Percentiles rank a stretch among this genome's conserved stretches.
Evolutionary conservation across 768 basidiomycete genomes (phyloP).

Genomic region (Hericium alpestre): DNA sequence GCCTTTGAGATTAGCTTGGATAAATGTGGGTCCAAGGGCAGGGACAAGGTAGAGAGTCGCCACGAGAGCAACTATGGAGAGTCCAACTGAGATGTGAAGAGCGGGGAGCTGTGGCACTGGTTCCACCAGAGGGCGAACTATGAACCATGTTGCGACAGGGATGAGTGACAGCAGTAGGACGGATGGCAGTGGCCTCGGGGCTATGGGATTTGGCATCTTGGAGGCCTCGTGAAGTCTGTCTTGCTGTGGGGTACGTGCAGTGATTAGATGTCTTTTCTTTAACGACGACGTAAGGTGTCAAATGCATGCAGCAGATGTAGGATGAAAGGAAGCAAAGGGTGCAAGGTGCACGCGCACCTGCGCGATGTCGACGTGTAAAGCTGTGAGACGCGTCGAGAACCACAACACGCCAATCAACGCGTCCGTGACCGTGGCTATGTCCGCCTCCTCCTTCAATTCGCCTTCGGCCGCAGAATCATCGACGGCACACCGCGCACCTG

Average conservation of each 20-base stretch:
- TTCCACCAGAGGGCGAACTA: conserved; percentile 59
- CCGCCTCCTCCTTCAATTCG: background rate
- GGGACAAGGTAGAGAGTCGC: conserved; percentile 72
- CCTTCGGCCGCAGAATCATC: background rate
- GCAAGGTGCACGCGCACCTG: background rate
- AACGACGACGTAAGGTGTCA: background rate
- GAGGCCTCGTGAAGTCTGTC: background rate
- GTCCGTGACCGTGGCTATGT: background rate
- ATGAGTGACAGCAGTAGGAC: conserved; percentile 47
- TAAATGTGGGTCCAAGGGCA: conserved; percentile 69
- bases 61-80: conserved; percentile 75
- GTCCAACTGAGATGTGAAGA: conserved; percentile 70
- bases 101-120: conserved; percentile 61
- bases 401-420: background rate
- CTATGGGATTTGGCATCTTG: conserved; percentile 6
- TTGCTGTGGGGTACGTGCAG: background rate
- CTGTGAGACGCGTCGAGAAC: background rate
- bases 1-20: conserved; percentile 75
- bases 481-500: conserved; percentile 9
- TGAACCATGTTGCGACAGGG: conserved; percentile 65
- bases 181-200: conserved; percentile 8
- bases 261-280: background rate
- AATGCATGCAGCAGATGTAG: background rate
- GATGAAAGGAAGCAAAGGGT: background rate
- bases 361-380: background rate